Evolutionary conservation across 225 moss, liverwort and hornwort genomes (phyloP).

Genomic region (Pseudisothecium myosuroides): DNA sequence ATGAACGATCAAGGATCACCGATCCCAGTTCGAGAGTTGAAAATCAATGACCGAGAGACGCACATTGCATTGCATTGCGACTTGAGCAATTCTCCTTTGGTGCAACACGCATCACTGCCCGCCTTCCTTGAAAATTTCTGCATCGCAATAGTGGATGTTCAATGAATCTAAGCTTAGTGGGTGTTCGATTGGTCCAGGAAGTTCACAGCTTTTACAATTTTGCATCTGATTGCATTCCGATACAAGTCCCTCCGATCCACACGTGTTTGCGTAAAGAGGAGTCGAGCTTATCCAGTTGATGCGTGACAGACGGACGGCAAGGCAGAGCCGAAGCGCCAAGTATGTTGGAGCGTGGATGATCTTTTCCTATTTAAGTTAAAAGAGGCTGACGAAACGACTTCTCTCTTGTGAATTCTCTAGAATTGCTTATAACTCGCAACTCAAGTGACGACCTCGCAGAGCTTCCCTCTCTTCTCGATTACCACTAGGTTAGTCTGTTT

Average conservation of each 20-base stretch:
- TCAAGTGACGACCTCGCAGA: background rate
- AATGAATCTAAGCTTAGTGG: background rate
- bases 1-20: background rate
- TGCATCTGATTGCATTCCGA: background rate
- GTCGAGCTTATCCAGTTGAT: conserved; percentile 3
- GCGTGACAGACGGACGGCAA: background rate
- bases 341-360: background rate
- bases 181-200: background rate
- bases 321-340: background rate
- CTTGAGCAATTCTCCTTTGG: background rate
- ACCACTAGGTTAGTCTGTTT: background rate
- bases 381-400: background rate
- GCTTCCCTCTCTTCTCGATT: background rate
- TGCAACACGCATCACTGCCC: background rate
- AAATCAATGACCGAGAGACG: background rate
- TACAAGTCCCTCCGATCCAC: background rate
- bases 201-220: background rate
- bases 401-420: background rate
- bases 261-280: background rate
- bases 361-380: background rate
- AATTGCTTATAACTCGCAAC: background rate
- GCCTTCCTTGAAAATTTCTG: background rate
- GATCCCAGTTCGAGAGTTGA: background rate
- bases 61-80: too few species aligned
- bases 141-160: background rate